These are phyloP conservation scores for Naegleria gruberi DNA, from an alignment of 208 protist genomes.

Conservation along the genomic window DNA sequence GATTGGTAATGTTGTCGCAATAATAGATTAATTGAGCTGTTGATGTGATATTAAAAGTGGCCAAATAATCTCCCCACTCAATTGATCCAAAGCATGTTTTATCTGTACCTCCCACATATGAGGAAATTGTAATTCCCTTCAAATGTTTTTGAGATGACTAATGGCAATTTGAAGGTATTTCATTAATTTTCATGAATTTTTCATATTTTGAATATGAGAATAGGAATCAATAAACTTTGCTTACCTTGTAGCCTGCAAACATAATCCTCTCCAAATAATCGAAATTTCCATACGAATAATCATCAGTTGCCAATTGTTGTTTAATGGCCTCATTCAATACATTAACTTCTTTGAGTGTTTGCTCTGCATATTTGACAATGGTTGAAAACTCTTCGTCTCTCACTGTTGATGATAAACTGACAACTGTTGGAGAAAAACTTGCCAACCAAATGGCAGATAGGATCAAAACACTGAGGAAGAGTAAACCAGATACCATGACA, in stretches of 20 bases:
- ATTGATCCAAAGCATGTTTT: neutral
- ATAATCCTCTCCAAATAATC: no score
- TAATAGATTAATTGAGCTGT: neutral
- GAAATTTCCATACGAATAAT: no score
- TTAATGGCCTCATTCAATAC: neutral
- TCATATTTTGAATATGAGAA: no score
- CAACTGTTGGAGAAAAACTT: neutral
- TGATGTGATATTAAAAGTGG: neutral
- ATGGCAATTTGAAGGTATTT: neutral
- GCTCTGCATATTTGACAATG: neutral
- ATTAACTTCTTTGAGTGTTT: neutral
- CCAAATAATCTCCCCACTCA: neutral
- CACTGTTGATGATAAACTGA: neutral
- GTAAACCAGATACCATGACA: neutral
- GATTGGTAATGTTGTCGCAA: neutral
- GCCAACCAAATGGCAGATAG: neutral
- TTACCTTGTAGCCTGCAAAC: no score
- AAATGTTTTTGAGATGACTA: neutral
- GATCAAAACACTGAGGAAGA: neutral
- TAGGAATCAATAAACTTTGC: no score
- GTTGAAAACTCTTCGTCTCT: neutral
- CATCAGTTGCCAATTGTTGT: neutral
- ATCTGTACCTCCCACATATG: neutral
- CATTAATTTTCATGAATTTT: no score
- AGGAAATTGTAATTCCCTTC: neutral